Evolutionary conservation across 2,329 filamentous ascomycete genomes (phyloP).

Genomic region (Penicillium janthinellum): DNA sequence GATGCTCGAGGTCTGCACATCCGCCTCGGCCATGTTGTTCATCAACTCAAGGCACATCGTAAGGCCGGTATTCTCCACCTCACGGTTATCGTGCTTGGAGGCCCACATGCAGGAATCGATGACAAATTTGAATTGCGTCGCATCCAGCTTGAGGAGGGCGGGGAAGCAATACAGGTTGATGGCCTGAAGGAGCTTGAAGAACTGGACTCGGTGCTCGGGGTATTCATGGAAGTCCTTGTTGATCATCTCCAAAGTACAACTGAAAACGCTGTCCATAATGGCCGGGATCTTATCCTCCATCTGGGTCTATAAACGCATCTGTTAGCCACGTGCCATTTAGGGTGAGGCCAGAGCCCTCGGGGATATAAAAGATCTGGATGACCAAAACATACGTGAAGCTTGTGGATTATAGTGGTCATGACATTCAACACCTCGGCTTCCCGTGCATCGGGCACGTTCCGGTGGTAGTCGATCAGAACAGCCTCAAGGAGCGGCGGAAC

Average conservation of each 20-base stretch:
- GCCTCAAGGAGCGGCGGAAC: constrained; percentile 95
- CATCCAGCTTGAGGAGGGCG: constrained; percentile 88
- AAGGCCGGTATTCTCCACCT: constrained; percentile 92
- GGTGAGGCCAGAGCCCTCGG: background rate
- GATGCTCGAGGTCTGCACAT: constrained; percentile 79
- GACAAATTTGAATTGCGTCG: constrained; percentile 97
- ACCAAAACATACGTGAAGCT: constrained; percentile 76
- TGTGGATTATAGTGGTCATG: constrained; percentile 96
- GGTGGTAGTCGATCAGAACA: constrained; percentile 93
- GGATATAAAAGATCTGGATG: constrained; percentile 42
- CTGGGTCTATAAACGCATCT: constrained; percentile 61
- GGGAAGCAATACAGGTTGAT: constrained; percentile 99
- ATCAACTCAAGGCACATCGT: constrained; percentile 98
- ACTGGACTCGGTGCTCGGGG: constrained; percentile 97
- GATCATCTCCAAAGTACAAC: constrained; percentile 99
- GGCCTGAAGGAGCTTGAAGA: constrained; percentile 93
- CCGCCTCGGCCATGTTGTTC: constrained; percentile 94
- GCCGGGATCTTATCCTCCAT: constrained; percentile 98
- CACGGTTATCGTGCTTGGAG: constrained; percentile 99
- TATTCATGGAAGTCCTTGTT: constrained; percentile 99
- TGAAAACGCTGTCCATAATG: constrained; percentile 98
- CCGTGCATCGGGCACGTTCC: constrained; percentile 91
- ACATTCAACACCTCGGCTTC: constrained; percentile 96
- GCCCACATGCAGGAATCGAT: constrained; percentile 99
- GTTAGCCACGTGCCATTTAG: constrained; percentile 20